phyloP scores from a whole-genome alignment of 2,329 filamentous ascomycete genomes.

The Diaporthe caulivora region DNA sequence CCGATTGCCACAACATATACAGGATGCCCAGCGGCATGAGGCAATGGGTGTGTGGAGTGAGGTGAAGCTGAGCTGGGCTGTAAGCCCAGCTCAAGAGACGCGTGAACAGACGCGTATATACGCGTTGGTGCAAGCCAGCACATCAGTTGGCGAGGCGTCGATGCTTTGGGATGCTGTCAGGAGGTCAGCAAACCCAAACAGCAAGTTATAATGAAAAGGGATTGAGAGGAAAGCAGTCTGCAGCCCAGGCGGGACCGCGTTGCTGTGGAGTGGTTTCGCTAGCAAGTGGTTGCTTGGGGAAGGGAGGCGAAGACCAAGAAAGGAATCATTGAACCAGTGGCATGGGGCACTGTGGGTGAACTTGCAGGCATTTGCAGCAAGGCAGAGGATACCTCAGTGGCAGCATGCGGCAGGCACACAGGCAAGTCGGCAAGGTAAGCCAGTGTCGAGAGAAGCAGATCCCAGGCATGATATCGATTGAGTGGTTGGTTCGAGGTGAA shows the following conservation, averaged over 20 bases:
- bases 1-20: neutral
- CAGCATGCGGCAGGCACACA: neutral
- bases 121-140: neutral
- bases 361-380: neutral
- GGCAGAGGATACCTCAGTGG: neutral
- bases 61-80: neutral
- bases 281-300: neutral
- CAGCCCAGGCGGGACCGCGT: neutral
- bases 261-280: neutral
- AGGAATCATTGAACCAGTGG: neutral
- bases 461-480: neutral
- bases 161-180: neutral
- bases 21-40: neutral
- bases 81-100: neutral
- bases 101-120: neutral
- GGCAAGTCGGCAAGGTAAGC: no score
- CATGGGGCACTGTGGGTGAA: neutral
- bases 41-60: neutral
- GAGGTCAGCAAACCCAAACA: neutral
- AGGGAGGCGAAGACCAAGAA: neutral
- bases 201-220: neutral
- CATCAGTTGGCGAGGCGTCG: neutral
- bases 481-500: neutral
- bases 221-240: no score
- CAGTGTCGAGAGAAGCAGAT: neutral